These are phyloP conservation scores for Alternaria triticimaculans DNA, from an alignment of 2,329 filamentous ascomycete species.

Conservation along the genomic window DNA sequence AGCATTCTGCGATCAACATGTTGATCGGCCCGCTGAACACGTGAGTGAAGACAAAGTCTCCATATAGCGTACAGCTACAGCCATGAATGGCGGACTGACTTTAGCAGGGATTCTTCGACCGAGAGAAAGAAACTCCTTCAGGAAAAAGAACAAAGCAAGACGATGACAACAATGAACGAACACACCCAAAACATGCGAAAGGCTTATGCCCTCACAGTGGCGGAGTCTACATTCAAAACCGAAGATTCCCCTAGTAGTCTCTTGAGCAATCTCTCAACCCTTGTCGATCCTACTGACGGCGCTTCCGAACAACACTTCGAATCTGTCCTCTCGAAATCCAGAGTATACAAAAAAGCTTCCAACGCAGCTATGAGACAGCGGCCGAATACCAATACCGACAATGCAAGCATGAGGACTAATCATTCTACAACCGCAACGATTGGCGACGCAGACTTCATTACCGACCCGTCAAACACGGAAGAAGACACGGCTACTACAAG, in stretches of 20 bases:
- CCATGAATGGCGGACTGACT: background rate
- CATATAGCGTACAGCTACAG: background rate
- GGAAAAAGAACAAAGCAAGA: background rate
- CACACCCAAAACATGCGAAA: constrained; percentile 13
- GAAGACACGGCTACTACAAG: background rate
- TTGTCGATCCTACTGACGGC: background rate
- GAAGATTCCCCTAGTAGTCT: background rate
- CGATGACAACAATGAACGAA: constrained; percentile 9
- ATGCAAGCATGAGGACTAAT: background rate
- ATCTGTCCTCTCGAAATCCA: background rate
- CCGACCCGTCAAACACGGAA: background rate
- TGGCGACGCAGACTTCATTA: background rate
- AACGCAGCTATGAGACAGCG: background rate
- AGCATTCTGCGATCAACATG: background rate
- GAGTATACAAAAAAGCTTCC: background rate
- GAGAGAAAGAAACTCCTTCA: constrained; percentile 3
- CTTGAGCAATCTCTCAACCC: background rate
- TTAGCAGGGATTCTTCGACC: constrained; percentile 2
- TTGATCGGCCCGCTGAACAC: background rate
- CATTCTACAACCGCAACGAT: background rate
- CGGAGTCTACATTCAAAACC: constrained; percentile 17
- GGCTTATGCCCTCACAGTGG: constrained; percentile 13
- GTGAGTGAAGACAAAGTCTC: background rate
- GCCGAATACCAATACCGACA: background rate
- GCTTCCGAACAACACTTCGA: background rate